phyloP scores from a whole-genome alignment of 208 protist genomes.

The Leishmania lainsoni region DNA sequence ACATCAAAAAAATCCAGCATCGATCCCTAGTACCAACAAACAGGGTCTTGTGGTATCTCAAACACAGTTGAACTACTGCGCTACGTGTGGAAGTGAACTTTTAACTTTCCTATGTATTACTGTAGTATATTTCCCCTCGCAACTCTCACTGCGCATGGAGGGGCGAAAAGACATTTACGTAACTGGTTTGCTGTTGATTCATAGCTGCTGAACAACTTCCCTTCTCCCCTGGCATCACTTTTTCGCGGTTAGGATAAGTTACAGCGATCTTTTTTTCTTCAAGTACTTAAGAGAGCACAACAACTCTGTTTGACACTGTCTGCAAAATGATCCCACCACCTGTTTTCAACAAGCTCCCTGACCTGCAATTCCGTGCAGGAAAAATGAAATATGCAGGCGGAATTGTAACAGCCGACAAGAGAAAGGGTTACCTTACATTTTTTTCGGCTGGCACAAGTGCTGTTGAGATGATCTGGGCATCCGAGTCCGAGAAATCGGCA shows the following conservation, averaged over 20 bases:
- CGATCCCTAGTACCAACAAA: not conserved
- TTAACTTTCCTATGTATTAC: not conserved
- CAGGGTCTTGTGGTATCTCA: not conserved
- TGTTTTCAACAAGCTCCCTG: slow-evolving; percentile 25
- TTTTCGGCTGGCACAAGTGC: slow-evolving; percentile 23
- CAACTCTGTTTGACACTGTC: not conserved
- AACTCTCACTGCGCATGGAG: no score
- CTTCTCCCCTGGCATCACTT: not conserved
- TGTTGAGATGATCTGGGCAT: slow-evolving; percentile 59
- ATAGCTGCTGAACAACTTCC: not conserved
- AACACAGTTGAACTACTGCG: not conserved
- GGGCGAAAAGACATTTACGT: not conserved
- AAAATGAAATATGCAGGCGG: slow-evolving; percentile 70
- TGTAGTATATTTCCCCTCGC: not conserved
- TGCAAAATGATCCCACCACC: slow-evolving; percentile 38
- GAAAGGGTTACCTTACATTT: slow-evolving; percentile 65
- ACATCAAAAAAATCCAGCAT: slow-evolving; percentile 12
- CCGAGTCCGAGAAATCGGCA: slow-evolving; percentile 18
- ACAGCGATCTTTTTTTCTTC: slow-evolving; percentile 1
- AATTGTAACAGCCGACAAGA: slow-evolving; percentile 54
- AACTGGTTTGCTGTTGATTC: not conserved
- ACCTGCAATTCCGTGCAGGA: slow-evolving; percentile 73
- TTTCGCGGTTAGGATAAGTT: not conserved
- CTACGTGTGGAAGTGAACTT: not conserved
- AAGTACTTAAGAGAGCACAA: not conserved